Base-by-base conservation (phyloP, 176 grass and related monocot genomes). In the Cenchrus fungigraminus region DNA sequence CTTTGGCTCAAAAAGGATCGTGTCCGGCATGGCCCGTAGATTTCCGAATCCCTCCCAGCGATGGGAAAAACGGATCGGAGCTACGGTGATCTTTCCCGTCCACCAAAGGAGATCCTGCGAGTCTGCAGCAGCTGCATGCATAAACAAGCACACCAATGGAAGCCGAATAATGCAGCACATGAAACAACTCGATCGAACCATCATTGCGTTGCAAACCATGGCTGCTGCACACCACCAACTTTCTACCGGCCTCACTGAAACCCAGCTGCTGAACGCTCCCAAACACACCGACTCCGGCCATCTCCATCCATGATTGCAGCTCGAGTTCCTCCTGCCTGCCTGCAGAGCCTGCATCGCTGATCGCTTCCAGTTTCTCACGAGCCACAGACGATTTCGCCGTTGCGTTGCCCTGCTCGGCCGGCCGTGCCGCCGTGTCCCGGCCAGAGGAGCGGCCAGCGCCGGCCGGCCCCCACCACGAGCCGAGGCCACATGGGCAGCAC, bases 401-500 rank as follows among this genome's bases (percentile, higher is more conserved):
- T 53, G 72, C 31, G 12, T 59, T 49, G 65, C 14, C 68, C 14
- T 9, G 25, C 9, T 17, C 17, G 55, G 17, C 14, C 59, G n/a
- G 59, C 59, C 59, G 59, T 62, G 59, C 59, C 59, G 31, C 42
- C 32, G 74, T 45, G 56, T 77, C 56, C 43, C 67, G 79, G 28
- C 20, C 71, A 71, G 73, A 78, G 76, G 65, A 62, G 78, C 53
- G 42, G 67, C 54, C 58, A 61, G 58, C 58, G 58, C 9, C 29
- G 34, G 62, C 32, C 59, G 70, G 55, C 72, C 72, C 78, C 65
- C 72, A 14, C 49, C 66, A 37, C 57, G 57, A 79, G 81, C 58
- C 78, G 34, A 58, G 79, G 72, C 79, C 88, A 83, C 84, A 79
- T 90, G 88, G 88, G 83, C 88, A 65, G 72, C 71, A 15, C 68